A percentile compares a stretch with the other conserved stretches of the same genome.
Conservation (phyloP, 78 protist species). For the Dictyostelium brefeldianum region DNA sequence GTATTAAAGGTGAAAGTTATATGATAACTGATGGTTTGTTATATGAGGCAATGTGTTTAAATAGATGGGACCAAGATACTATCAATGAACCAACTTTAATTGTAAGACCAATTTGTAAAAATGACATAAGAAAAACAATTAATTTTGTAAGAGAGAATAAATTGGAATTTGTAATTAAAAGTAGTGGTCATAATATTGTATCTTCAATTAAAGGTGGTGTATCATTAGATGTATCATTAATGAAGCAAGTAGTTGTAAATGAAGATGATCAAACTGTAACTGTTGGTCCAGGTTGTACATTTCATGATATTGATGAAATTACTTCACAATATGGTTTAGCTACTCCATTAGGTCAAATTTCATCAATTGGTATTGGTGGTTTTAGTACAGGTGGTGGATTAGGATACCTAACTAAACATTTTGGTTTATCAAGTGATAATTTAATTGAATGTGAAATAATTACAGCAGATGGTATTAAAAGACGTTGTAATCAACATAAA, state of each 20-base stretch:
- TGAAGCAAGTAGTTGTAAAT: neutral
- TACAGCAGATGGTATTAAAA: neutral
- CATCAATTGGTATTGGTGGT: conserved; percentile 45
- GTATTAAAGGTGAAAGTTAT: neutral
- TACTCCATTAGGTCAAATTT: conserved; percentile 19
- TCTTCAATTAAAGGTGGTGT: conserved; percentile 1
- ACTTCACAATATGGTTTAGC: conserved; percentile 13
- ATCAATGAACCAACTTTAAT: neutral
- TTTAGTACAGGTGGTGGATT: conserved; percentile 57
- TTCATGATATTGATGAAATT: conserved; percentile 1
- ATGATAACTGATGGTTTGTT: neutral
- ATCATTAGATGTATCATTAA: neutral
- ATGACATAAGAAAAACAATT: conserved; percentile 8
- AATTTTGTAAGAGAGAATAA: neutral
- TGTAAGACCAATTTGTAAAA: neutral
- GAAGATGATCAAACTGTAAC: neutral
- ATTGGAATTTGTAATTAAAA: neutral
- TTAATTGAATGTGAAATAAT: neutral
- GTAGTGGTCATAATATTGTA: neutral
- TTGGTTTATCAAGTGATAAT: conserved; percentile 36
- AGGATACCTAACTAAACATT: conserved; percentile 12
- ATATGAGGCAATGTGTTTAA: neutral
- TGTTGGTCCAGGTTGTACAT: conserved; percentile 9
- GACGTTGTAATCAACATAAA: neutral
- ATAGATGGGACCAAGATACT: neutral